Conservation (phyloP, 345 rosid genomes). For the Populus euphratica region DNA sequence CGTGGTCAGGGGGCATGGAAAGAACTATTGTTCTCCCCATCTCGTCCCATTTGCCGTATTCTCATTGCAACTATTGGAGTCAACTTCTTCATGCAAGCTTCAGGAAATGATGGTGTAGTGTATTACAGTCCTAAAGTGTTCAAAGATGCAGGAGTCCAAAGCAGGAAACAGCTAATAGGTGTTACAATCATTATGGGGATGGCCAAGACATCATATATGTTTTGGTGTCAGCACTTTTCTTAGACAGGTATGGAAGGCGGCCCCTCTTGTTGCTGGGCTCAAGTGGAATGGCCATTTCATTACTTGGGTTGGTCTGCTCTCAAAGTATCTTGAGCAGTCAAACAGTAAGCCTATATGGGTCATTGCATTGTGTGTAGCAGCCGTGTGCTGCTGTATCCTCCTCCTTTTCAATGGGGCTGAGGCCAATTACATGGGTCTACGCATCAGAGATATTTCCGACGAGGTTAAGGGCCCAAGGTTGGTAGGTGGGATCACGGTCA, state of each 20-base stretch:
- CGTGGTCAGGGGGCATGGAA: conserved; percentile 45
- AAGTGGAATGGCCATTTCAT: conserved; percentile 21
- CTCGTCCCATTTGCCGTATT: conserved; percentile 35
- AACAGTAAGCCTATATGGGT: conserved; percentile 12
- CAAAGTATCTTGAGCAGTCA: background rate
- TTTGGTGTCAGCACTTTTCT: conserved; percentile 36
- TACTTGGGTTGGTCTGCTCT: conserved; percentile 11
- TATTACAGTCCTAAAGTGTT: conserved; percentile 59
- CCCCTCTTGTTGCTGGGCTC: conserved; percentile 28
- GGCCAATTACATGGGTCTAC: conserved; percentile 24
- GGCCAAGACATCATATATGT: conserved; percentile 41
- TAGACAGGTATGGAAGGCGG: conserved; percentile 50
- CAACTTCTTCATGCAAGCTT: conserved; percentile 68
- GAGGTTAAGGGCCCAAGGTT: conserved; percentile 28
- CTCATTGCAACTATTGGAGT: conserved; percentile 47
- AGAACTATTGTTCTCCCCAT: conserved; percentile 34
- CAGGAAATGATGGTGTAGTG: conserved; percentile 55
- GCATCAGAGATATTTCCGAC: conserved; percentile 26
- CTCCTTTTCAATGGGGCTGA: conserved; percentile 25
- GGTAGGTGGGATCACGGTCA: conserved; percentile 21
- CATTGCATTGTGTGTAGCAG: conserved; percentile 8
- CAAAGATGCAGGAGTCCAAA: conserved; percentile 36
- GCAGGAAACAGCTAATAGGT: conserved; percentile 34
- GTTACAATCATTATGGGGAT: conserved; percentile 49
- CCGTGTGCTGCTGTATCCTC: conserved; percentile 19